Evolutionary conservation across 495 filamentous ascomycete species (phyloP).

Genomic region (Penicillium alfredii): DNA sequence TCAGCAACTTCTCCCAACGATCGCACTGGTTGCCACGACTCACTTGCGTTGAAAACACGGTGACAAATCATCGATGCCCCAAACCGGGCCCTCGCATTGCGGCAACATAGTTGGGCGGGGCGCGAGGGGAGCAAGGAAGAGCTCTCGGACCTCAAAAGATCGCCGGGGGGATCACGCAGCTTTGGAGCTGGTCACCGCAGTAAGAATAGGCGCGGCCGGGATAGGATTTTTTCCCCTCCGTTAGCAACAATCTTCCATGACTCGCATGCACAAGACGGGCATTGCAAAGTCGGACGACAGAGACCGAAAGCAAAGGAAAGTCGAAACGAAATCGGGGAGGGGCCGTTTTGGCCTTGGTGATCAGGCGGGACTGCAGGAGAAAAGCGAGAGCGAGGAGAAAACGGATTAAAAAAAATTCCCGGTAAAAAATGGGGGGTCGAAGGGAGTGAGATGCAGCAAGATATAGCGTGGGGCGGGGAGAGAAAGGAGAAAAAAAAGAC

Average conservation of each 20-base stretch:
- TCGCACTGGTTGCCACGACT: conserved; percentile 10
- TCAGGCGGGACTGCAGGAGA: too few relatives aligned
- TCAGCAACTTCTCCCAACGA: conserved; percentile 2
- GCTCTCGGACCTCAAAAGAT: conserved; percentile 7
- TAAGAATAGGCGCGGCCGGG: conserved; percentile 5
- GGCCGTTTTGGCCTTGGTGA: conserved; percentile 3
- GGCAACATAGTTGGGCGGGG: conserved; percentile 53
- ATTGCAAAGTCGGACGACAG: conserved; percentile 24
- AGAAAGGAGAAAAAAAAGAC: conserved; percentile 8
- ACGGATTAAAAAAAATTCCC: background rate
- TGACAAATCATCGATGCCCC: conserved; percentile 84
- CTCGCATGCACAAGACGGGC: conserved; percentile 18
- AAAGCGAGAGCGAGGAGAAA: background rate
- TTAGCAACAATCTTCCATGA: conserved; percentile 13
- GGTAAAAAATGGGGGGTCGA: too few relatives aligned
- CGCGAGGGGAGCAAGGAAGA: conserved; percentile 12
- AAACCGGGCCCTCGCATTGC: conserved; percentile 73
- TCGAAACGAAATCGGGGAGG: conserved; percentile 4
- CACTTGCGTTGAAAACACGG: conserved; percentile 85
- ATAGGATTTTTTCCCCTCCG: background rate
- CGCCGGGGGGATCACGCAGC: conserved; percentile 5
- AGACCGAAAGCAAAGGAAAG: conserved; percentile 5
- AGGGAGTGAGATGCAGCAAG: too few relatives aligned
- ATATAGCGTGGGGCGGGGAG: too few relatives aligned
- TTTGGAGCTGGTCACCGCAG: conserved; percentile 1